phyloP scores from a whole-genome alignment of 2,329 filamentous ascomycete genomes.

The Chrysosphaeria jannelii region DNA sequence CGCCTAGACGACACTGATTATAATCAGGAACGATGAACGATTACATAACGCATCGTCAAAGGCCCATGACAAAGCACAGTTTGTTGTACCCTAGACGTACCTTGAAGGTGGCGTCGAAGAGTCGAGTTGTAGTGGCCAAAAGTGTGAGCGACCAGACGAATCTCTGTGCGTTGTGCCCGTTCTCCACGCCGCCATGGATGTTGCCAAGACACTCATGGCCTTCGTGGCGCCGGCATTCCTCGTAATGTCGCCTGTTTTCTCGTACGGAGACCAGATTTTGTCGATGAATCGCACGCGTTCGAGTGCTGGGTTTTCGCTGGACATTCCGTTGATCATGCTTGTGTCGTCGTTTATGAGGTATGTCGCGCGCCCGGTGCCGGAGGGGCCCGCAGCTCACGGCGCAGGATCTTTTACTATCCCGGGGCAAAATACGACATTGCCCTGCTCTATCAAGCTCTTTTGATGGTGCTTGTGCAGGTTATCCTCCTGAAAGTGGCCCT shows the following conservation, averaged over 20 bases:
- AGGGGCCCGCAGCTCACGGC: no score
- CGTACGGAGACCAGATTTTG: constrained; percentile 33
- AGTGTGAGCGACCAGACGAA: no score
- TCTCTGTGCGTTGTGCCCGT: no score
- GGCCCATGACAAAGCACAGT: no score
- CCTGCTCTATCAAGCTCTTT: constrained; percentile 30
- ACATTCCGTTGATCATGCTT: constrained; percentile 44
- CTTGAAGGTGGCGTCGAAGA: no score
- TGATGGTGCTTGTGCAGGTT: constrained; percentile 33
- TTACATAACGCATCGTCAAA: no score
- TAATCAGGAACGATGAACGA: no score
- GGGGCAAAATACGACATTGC: constrained; percentile 32
- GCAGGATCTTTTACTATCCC: constrained; percentile 40
- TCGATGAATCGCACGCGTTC: constrained; percentile 33
- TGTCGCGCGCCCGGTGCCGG: constrained; percentile 3
- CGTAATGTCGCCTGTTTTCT: constrained; percentile 29
- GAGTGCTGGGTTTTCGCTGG: constrained; percentile 22
- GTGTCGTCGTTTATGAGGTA: constrained; percentile 35
- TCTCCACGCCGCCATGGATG: constrained; percentile 2
- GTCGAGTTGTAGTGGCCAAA: no score
- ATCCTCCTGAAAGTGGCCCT: constrained; percentile 36
- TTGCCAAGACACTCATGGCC: constrained; percentile 17
- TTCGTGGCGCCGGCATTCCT: constrained; percentile 31
- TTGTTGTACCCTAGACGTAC: no score
- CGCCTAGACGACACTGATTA: no score